These are phyloP conservation scores for Thelonectria blattea DNA, from an alignment of 2,329 filamentous ascomycete species.

Conservation along the genomic window DNA sequence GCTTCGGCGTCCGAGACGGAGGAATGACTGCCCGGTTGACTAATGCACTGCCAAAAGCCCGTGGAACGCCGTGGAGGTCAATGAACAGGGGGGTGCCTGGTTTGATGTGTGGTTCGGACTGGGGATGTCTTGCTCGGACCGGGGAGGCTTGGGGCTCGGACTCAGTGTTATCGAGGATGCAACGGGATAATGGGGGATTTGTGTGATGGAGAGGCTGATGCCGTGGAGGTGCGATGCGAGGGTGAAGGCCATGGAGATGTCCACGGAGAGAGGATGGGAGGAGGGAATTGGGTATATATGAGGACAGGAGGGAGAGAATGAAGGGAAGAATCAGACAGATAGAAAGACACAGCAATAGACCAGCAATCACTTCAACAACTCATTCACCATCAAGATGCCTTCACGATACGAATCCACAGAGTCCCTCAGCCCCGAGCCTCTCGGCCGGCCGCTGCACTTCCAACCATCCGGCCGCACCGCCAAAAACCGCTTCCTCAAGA, in stretches of 20 bases:
- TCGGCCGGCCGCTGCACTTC: slow-evolving; percentile 54
- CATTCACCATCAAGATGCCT: slow-evolving; percentile 17
- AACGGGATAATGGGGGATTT: not conserved
- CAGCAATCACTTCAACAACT: not conserved
- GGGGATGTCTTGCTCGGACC: not conserved
- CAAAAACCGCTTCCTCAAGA: slow-evolving; percentile 70
- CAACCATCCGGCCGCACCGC: slow-evolving; percentile 54
- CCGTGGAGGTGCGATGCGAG: slow-evolving; percentile 2
- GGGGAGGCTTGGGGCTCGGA: not conserved
- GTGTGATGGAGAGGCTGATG: not conserved
- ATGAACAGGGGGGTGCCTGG: not conserved
- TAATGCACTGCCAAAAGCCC: slow-evolving; percentile 18
- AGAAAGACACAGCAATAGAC: not conserved
- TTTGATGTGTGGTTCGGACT: too few relatives aligned
- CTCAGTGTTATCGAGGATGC: not conserved
- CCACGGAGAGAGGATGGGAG: slow-evolving; percentile 3
- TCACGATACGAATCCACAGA: slow-evolving; percentile 28
- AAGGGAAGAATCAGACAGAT: not conserved
- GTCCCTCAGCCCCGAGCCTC: slow-evolving; percentile 27
- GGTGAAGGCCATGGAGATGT: not conserved
- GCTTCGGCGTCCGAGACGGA: slow-evolving; percentile 28
- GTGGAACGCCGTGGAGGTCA: slow-evolving; percentile 22
- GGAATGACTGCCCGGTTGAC: slow-evolving; percentile 20
- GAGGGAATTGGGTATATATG: slow-evolving; percentile 2
- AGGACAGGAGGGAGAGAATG: not conserved